Percentiles rank a stretch among this genome's conserved stretches.
phyloP scores from a whole-genome alignment of 2,329 filamentous ascomycete species.

The Rhinocladiella similis region DNA sequence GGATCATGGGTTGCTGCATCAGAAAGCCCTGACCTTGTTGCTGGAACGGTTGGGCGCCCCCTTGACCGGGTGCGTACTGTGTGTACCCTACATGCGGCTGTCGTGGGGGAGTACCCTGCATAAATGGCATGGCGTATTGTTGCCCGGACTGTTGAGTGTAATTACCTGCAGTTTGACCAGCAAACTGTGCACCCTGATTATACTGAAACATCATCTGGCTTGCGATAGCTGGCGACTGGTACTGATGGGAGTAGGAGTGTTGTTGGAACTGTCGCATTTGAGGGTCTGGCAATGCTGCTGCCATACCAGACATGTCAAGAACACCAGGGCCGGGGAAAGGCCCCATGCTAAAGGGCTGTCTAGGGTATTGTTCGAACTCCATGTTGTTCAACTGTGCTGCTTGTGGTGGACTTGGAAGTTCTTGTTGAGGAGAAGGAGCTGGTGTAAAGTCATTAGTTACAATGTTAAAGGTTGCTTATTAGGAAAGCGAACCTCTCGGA shows the following conservation, averaged over 20 bases:
- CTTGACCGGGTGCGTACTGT: conserved; percentile 10
- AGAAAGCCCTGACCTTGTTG: conserved; percentile 15
- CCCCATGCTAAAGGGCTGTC: conserved; percentile 23
- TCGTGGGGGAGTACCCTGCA: conserved; percentile 22
- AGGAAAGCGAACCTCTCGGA: conserved; percentile 38
- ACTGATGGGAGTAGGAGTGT: conserved; percentile 21
- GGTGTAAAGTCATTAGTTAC: neutral
- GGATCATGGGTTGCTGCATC: conserved; percentile 18
- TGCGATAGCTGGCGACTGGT: conserved; percentile 7
- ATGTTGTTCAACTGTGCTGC: conserved; percentile 13
- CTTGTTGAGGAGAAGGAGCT: conserved; percentile 13
- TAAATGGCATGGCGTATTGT: conserved; percentile 29
- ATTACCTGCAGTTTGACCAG: conserved; percentile 27
- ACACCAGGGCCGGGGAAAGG: conserved; percentile 9
- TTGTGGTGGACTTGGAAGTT: neutral
- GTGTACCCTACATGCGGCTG: conserved; percentile 23
- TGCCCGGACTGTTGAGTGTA: conserved; percentile 19
- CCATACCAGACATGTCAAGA: conserved; percentile 32
- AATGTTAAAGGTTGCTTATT: neutral
- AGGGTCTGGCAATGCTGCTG: conserved; percentile 31
- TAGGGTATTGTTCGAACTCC: conserved; percentile 24
- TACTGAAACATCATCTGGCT: conserved; percentile 28
- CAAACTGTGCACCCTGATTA: conserved; percentile 30
- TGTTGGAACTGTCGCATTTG: conserved; percentile 27
- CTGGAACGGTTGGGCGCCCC: conserved; percentile 9